Base-by-base conservation (phyloP, 352 stramenopile genomes). In the Phytophthora pisi region DNA sequence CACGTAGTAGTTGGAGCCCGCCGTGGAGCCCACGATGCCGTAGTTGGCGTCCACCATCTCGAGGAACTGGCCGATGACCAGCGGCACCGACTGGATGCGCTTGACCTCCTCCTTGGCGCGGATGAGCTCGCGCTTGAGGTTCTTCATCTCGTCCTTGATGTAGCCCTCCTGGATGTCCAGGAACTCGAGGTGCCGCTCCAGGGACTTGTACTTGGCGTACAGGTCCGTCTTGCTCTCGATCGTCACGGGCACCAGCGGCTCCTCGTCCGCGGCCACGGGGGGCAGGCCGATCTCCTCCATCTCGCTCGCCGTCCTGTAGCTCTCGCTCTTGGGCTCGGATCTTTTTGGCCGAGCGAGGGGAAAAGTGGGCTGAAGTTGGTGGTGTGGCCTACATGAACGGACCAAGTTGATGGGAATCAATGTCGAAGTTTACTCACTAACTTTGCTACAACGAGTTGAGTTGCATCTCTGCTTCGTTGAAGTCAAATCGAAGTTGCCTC, bases 31-130 rank as follows among this genome's bases (percentile, higher is more conserved):
- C 18, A 99, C 96, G 70, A 99, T 99, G 57, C 97, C 98, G 75
- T 99, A 99, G 83, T 99, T 98, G 59, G 97, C 95, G 80, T 99
- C 98, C 68, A 99, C 98, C 97, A 99, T 99, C 83, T 99, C 98
- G 51, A 99, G 97, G 72, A 99, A 99, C 84, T 99, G 98, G n/a
- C 98, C 98, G 65, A 99, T 99, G 7, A 99, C 98, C 5, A 99
- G 86, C 40, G 98, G 98, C 47, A 99, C 98, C n/a, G 92, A 98
- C 89, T 99, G 97, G 74, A 99, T 99, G 51, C 98, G 92, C 68
- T 99, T 99, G 53, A 99, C 98, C 61, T 99, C 96, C 66, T 99
- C 98, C 79, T 99, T 99, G 36, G 98, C 98, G 31, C 98, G 96
- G 65, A 99, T 98, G 28, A 99, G 84, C 77, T 99, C 98, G 18